Evolutionary conservation across 202 grass and related monocot genomes (phyloP), one percentile per base, ranked within the genome.

Genomic region (Carex sylvatica): DNA sequence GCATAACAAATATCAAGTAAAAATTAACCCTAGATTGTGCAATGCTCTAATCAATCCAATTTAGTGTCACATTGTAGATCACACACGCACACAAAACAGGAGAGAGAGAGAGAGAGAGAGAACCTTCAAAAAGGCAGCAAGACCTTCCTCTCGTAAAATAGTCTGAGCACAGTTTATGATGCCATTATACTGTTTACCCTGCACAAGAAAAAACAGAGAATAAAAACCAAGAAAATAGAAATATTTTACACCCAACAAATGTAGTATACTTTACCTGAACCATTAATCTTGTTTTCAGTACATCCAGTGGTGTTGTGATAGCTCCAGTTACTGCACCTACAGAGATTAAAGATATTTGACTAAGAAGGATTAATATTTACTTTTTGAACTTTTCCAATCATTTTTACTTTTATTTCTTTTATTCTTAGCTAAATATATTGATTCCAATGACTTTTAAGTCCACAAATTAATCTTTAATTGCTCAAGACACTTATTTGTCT

Each of bases 231-330:
- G 13, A 65, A 54, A 78, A 76, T 23, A 30, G 35, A 74, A 22
- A 18, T 31, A 52, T 6, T 0, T 44, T 40, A 46, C 2, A 18
- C 8, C 3, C 18, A 51, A 49, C 82, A n/a, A 15, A 64, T 44
- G 16, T 53, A 79, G 30, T 20, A 38, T n/a, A 24, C 79, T 36
- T 59, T 59, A 98, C 95, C 95, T 98, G 91, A 93, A 98, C 64
- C 95, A 98, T 98, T 85, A 95, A 71, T 86, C 95, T 89, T 61
- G 95, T 98, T 78, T 98, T 98, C 89, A 98, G 64, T 4, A 98
- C 95, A 85, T 95, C 95, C 26, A 98, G 89, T 4, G 95, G 92
- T 20, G 92, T 98, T 51, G 92, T 98, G 79, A 98, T 86, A 81
- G 95, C 92, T 80, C 92, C 96, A 70, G 95, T 98, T 84, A 98